Evolutionary conservation across 495 filamentous ascomycete genomes (phyloP), one percentile per base, ranked within the genome.

Genomic region (Tetracladium marchalianum): DNA sequence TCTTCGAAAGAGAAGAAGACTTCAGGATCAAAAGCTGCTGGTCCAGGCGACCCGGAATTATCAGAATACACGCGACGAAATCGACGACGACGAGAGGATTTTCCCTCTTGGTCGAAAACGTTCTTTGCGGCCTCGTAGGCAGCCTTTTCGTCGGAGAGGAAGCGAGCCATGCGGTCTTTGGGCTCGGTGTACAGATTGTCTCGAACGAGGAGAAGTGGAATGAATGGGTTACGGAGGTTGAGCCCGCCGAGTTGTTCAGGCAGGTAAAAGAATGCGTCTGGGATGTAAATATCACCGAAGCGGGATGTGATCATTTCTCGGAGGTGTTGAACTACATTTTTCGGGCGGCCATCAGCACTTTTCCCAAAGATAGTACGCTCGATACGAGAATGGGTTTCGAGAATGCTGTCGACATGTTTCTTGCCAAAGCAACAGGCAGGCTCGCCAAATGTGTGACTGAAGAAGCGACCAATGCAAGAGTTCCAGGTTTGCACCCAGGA

Each of bases 401-500:
- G 63, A 2, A 78, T 70, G 60, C 71, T 75, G 50, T 84, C 73
- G 34, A 84, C 71, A 50, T 86, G 82, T 24, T 68, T 62, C 24
- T 67, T 65, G 0, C 82, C 82, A 49, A 83, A 81, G 56, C 78
- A 82, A 42, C 72, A 65, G 1, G 80, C 78, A 1, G 80, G 75
- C 48, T 75, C 72, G 15, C 77, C 80, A 39, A 86, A 85, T 32
- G 81, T 83, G 52, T 76, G 73, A 50, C 66, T 70, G 57, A 85
- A 85, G 59, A 85, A 85, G 0, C 72, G 71, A 5, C 65, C 70
- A 18, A 79, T 76, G 57, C 78, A 84, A 52, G 62, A 70, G 55
- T 85, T 83, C 71, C 78, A 84, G 1, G 73, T 78, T 38, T 81
- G 71, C 11, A 82, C 68, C 78, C 78, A 85, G 9, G 73, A 62